Base-by-base conservation (phyloP, 2,329 filamentous ascomycete species). In the Aspergillus melleus region DNA sequence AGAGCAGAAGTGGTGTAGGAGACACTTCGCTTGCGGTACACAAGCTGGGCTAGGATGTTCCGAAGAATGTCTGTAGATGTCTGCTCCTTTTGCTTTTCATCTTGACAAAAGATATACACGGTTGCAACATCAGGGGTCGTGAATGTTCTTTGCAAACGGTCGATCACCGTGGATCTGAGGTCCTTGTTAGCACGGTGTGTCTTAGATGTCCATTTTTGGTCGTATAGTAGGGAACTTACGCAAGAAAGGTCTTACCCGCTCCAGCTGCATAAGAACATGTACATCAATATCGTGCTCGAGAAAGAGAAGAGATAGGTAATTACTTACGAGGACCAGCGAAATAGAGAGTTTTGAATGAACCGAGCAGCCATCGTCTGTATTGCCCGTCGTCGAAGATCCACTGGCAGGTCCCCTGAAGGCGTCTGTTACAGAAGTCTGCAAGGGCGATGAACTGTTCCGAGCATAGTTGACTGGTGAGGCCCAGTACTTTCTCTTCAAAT, bases 21-120 rank as follows among this genome's bases (percentile, higher is more conserved):
- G 2, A 63, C 56, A 2, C 36, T 61, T 8, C 71, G 66, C 29
- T 67, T 72, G 1, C 71, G 67, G 52, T 72, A 68, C 1, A 74
- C 67, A 6, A 74, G 64, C 42, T 74, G 72, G 1, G 70, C 72
- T 0, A 74, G 58, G 6, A 74, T 70, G 5, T 62, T 70, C 5
- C 63, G 52, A 0, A 74, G 55, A 1, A 74, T 44, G 8, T 56
- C 62, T 3, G 69, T 56, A 0, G 70, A 70, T 1, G 52, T 63
- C 1, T 52, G 46, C 4, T 69, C 64, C 4, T 68, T 60, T 8
- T 66, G 62, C 3, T 49, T 62, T 8, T 70, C 71, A 4, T 70
- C 68, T 12, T 74, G 64, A n/a, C 68, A 63, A n/a, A 70, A 72
- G 1, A 74, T 16, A 52, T 70, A 72, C 1, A 74, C 58, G 1